Evolutionary conservation across 2,329 filamentous ascomycete genomes (phyloP), one percentile per base, ranked within the genome.

Genomic region (Pseudogymnoascus sp.): DNA sequence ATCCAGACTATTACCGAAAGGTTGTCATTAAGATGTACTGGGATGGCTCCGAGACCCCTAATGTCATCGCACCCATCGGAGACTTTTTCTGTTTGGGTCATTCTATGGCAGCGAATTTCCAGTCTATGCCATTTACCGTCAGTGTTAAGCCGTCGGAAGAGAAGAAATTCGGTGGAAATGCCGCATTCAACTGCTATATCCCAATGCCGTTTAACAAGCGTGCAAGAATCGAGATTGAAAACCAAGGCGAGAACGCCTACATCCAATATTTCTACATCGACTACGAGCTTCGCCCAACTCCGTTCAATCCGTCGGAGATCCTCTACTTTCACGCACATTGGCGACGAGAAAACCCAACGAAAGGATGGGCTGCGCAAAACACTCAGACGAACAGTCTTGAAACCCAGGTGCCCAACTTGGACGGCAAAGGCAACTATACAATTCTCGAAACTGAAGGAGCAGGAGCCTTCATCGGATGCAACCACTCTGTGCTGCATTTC

Each of bases 241-340:
- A 74, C 62, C 72, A 74, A 62, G 69, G 69, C 65, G 69, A 73
- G 33, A 64, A 71, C 10, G 70, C 73, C 29, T 74, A 74, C 63
- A 65, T 74, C 62, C 73, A 74, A 60, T 74, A 74, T 63, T 74
- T 74, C 65, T 74, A 74, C 61, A 72, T 74, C 59, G 72, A 74
- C 67, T 74, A 74, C 63, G 72, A 74, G 63, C 68, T 74, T 2
- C 67, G 68, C 37, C 62, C 70, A 0, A 62, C 70, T 50, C 70
- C 70, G 3, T 47, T 47, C 42, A 64, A 70, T 24, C 70, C 69
- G 24, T 66, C 61, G 10, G 71, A 74, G 14, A 70, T 72, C 3
- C 66, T 72, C n/a, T 74, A 68, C 67, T 74, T 74, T 63, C 73
- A 74, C 64, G 70, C 72, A 2, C 72, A 74, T 63, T 74, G 72